These are phyloP conservation scores for Globisporangium parvum DNA, from an alignment of 352 stramenopile species.

Conservation along the genomic window DNA sequence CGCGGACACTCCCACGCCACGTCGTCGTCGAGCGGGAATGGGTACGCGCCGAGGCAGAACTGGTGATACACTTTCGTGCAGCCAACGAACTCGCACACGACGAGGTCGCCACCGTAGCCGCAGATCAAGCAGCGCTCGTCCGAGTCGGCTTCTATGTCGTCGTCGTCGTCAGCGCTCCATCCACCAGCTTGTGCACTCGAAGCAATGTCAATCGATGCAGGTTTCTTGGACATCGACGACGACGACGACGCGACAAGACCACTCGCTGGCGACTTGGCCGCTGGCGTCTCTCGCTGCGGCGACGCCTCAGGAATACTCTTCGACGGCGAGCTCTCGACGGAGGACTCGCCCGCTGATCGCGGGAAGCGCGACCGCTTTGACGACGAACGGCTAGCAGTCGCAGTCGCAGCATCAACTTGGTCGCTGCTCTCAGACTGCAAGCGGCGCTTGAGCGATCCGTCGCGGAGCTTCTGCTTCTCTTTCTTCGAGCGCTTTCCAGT, in stretches of 20 bases:
- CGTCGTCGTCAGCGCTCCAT: slow-evolving; percentile 25
- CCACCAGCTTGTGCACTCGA: slow-evolving; percentile 22
- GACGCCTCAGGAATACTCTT: slow-evolving; percentile 23
- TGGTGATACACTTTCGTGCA: slow-evolving; percentile 88
- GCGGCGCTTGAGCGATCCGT: slow-evolving; percentile 51
- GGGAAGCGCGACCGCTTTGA: slow-evolving; percentile 44
- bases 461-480: slow-evolving; percentile 50
- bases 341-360: slow-evolving; percentile 26
- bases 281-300: slow-evolving; percentile 25
- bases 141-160: slow-evolving; percentile 39
- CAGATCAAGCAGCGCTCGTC: slow-evolving; percentile 81
- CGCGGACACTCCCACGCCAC: slow-evolving; percentile 78
- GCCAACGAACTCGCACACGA: slow-evolving; percentile 74
- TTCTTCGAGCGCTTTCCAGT: slow-evolving; percentile 34
- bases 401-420: slow-evolving; percentile 1
- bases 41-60: slow-evolving; percentile 75
- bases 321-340: slow-evolving; percentile 33
- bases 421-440: slow-evolving; percentile 25
- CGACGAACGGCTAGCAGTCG: slow-evolving; percentile 26
- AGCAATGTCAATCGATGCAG: slow-evolving; percentile 33
- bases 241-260: slow-evolving; percentile 11
- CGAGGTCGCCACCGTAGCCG: slow-evolving; percentile 71
- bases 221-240: slow-evolving; percentile 14
- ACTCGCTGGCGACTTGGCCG: not conserved
- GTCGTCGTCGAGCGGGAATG: slow-evolving; percentile 76